Base-by-base conservation (phyloP, 106 monocot genomes). In the Dendrobium officinale region DNA sequence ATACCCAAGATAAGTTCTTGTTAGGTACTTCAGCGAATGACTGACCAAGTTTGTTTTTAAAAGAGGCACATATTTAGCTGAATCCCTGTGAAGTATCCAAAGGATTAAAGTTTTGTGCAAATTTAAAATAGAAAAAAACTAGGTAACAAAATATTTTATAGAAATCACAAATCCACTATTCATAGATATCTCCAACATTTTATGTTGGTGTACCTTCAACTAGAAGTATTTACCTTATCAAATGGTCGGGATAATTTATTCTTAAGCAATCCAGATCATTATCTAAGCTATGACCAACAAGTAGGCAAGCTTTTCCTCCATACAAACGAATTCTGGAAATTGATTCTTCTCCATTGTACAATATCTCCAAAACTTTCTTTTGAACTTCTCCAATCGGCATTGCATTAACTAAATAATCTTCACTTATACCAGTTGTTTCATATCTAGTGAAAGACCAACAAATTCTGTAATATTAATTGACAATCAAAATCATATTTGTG, bases 231-330 rank as follows among this genome's bases (percentile, higher is more conserved):
- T 58, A 85, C 88, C 88, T 85, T 54, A 85, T 56, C 24, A 88
- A 82, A 72, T 85, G 84, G 26, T 68, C 75, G 19, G 88, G 85
- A 43, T 88, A 88, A 72, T 84, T 58, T 31, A 88, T 79, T 77
- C 51, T 47, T 18, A 88, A 84, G 67, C 84, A 81, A 80, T 73
- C 70, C 16, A 88, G 73, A 85, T 88, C 88, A 77, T 77, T 82
- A 6, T 88, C 77, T 59, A 88, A 72, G 47, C 56, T 64, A 77
- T 88, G 88, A 42, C 88, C 88, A 40, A 88, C 79, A 77, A 88
- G 85, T 72, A 88, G 67, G 72, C 59, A 81, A 59, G 85, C 87
- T 74, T 68, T 79, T 77, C 88, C 85, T 80, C 85, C 82, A 73
- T 70, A 42, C n/a, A 72, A 77, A 7, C 72, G 82, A 76, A 75